Evolutionary conservation across 2,329 filamentous ascomycete species (phyloP), one percentile per base, ranked within the genome.

Genomic region (Dryadomyces sulphureus): DNA sequence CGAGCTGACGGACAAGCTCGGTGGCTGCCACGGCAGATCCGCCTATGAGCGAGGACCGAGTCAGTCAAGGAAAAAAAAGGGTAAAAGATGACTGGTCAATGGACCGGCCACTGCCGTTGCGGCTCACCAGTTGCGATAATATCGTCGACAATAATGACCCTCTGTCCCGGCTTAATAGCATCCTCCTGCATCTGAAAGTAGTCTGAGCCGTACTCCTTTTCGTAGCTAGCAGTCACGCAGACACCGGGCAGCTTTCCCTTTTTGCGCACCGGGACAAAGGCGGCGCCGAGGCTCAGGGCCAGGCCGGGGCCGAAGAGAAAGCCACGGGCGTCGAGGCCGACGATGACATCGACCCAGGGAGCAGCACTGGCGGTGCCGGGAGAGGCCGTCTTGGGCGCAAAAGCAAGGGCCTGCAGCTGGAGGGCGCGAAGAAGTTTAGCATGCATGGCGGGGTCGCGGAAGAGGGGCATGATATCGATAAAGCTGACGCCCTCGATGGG

Each of bases 91-190:
- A 45, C 8, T 20, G 24, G 12, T 7, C 16, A 38, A 24, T 27
- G 19, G 14, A 7, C 11, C 21, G 8, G n/a, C 3, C 43, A 67
- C 81, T n/a, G n/a, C n/a, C n/a, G n/a, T n/a, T n/a, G n/a, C n/a
- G n/a, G n/a, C n/a, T 63, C 72, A 94, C 90, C 90, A 53, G 92
- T 98, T 48, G 92, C 92, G 68, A 98, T 96, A 60, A 98, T 94
- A 63, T 98, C 92, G 64, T 98, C 92, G 27, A 98, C 88, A 54
- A 98, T 75, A 51, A 98, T 69, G 48, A 94, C 90, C 63, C 82
- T 89, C 68, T 94, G 86, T 32, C 89, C 89, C 44, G 77, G 73
- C 67, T 84, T 81, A 58, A 98, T 81, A 39, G 82, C 81, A 63
- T 84, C 88, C 54, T 75, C 70, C 70, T 98, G 92, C 71, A 98